Evolutionary conservation across 192 early-diverging fungal species (phyloP).

Genomic region (Jimgerdemannia lactiflua): DNA sequence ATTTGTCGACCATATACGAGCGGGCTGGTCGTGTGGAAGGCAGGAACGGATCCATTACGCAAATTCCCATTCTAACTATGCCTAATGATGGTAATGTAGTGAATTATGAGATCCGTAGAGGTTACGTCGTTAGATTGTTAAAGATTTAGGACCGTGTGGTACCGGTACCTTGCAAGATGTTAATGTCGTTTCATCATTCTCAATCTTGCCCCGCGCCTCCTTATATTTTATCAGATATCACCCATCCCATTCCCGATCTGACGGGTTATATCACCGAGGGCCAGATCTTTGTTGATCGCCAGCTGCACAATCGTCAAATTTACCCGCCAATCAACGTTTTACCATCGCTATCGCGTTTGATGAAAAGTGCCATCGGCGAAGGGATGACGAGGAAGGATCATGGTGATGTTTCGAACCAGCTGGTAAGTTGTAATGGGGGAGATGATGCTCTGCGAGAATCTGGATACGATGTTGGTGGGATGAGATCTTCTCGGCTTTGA

Average conservation of each 20-base stretch:
- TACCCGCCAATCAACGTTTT: slow-evolving; percentile 99
- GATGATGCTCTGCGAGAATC: neutral
- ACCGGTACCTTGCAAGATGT: too few species aligned
- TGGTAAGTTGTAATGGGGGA: slow-evolving; percentile 42
- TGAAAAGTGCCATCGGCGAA: slow-evolving; percentile 99
- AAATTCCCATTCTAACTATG: slow-evolving; percentile 99
- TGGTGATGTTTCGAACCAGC: slow-evolving; percentile 98
- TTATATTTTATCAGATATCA: slow-evolving; percentile 73
- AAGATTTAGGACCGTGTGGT: too few species aligned
- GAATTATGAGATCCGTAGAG: too few species aligned
- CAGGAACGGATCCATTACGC: slow-evolving; percentile 97
- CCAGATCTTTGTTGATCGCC: slow-evolving; percentile 98
- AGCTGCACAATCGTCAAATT: slow-evolving; percentile 98
- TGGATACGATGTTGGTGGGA: slow-evolving; percentile 2
- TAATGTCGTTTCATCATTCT: neutral
- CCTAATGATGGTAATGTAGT: slow-evolving; percentile 87
- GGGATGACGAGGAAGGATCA: slow-evolving; percentile 98
- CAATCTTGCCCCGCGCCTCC: neutral
- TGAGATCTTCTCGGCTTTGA: neutral
- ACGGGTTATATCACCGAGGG: slow-evolving; percentile 99
- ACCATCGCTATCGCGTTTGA: slow-evolving; percentile 96
- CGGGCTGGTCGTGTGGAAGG: slow-evolving; percentile 97
- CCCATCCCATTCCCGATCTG: slow-evolving; percentile 99
- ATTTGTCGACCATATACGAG: slow-evolving; percentile 99
- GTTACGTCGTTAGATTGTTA: too few species aligned